Conservation (phyloP, 345 rosid species). For the Nephelium lappaceum region DNA sequence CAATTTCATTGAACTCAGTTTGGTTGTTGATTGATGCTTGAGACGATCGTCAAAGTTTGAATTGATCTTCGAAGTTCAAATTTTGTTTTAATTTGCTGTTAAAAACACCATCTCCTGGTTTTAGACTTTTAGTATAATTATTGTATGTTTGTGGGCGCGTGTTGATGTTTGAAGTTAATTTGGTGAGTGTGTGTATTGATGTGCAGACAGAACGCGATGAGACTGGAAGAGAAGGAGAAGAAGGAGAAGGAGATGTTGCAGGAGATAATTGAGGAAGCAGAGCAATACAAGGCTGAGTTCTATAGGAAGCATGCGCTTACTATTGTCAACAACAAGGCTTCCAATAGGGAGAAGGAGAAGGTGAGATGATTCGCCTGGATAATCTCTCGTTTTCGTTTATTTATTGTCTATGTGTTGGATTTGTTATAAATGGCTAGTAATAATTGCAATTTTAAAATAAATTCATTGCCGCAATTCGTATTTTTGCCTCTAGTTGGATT, state of each 20-base stretch:
- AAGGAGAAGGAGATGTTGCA: constrained; percentile 68
- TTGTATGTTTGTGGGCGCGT: background rate
- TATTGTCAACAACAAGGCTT: constrained; percentile 55
- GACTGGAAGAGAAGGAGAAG: constrained; percentile 76
- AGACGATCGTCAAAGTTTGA: no score
- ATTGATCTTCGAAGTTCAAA: background rate
- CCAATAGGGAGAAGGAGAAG: constrained; percentile 83
- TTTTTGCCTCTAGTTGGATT: background rate
- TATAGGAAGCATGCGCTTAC: constrained; percentile 48
- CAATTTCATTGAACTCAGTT: background rate
- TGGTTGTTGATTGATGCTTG: background rate
- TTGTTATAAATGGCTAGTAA: background rate
- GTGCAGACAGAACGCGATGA: constrained; percentile 62
- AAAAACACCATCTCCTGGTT: background rate
- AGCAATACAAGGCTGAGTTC: constrained; percentile 70
- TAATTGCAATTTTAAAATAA: background rate
- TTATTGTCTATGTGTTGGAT: background rate
- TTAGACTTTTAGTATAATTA: no score
- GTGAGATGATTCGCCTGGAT: constrained; percentile 24
- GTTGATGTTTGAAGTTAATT: background rate
- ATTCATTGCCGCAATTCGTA: background rate
- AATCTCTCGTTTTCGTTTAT: background rate
- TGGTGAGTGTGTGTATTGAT: background rate
- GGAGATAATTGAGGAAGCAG: constrained; percentile 63
- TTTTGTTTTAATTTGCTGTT: background rate